Base-by-base conservation (phyloP, 345 rosid species). In the Citrus sp. region DNA sequence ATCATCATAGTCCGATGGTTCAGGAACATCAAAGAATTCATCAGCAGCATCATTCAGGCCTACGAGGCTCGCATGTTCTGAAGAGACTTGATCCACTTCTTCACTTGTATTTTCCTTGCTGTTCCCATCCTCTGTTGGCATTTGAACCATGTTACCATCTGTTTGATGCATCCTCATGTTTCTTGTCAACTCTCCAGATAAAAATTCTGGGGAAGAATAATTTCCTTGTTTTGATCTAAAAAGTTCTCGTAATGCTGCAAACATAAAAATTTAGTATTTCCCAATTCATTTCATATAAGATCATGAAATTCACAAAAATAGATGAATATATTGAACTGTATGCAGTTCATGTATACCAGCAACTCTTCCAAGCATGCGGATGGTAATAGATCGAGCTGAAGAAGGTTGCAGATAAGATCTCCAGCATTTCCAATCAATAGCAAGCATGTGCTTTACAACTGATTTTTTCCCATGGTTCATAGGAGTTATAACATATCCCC, bases 361-460 rank as follows among this genome's bases (percentile, higher is more conserved):
- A 82, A 95, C 85, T 90, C 97, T 90, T 75, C 87, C 97, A 80
- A 95, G 93, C 98, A 93, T 95, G 85, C 87, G 81, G 67, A 91
- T 90, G 59, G 98, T 95, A 80, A 91, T 91, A 77, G 93, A 86
- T 80, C 91, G 86, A 67, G 93, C 94, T 30, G 92, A 81, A 81
- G 95, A 88, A 73, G 91, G 80, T 74, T 81, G 88, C 21, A 92
- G 49, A 84, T 95, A 93, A n/a, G 95, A 91, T 85, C 87, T 90
- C 98, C 98, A 95, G 71, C 80, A 91, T 85, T 92, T 95, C 98
- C 98, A 95, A 79, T 95, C 98, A 86, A 92, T 84, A 79, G 97
- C 98, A 82, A 95, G 98, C 98, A 95, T 95, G 87, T 93, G 98
- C 86, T 95, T 95, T 71, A 95, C 97, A 38, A 89, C 86, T 61